phyloP scores from a whole-genome alignment of 169 alveolate genomes.

The Eimeria maxima region DNA sequence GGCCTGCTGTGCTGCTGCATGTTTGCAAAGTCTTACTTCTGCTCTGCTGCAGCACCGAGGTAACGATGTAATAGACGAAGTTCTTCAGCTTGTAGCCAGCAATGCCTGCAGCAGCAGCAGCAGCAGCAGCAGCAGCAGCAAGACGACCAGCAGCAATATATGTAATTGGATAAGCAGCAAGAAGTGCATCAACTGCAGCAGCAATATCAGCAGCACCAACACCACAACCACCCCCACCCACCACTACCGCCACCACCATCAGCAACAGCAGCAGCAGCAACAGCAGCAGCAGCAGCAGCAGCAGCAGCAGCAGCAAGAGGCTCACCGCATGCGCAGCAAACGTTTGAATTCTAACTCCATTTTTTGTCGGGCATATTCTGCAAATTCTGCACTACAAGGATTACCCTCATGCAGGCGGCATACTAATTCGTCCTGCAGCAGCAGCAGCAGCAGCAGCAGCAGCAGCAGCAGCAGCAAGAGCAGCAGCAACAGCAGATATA shows the following conservation, averaged over 20 bases:
- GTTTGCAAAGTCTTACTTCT: too few relatives aligned
- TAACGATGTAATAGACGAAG: constrained; percentile 54
- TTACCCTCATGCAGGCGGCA: constrained; percentile 65
- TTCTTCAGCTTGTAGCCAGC: constrained; percentile 76
- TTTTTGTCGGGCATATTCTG: constrained; percentile 61
- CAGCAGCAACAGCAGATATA: not conserved
- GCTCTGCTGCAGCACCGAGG: not conserved
- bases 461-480: not conserved
- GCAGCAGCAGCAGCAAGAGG: too few relatives aligned
- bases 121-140: not conserved
- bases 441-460: constrained; percentile 49
- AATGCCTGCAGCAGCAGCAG: constrained; percentile 57
- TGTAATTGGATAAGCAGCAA: too few relatives aligned
- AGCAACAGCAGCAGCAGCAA: too few relatives aligned
- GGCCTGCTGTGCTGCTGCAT: too few relatives aligned
- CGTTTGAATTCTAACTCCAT: constrained; percentile 65
- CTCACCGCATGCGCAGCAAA: constrained; percentile 76
- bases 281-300: too few relatives aligned
- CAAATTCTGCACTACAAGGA: constrained; percentile 69
- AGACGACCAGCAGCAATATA: not conserved
- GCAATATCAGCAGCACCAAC: too few relatives aligned
- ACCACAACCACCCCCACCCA: too few relatives aligned
- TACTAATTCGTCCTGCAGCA: constrained; percentile 66
- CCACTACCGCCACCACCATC: too few relatives aligned
- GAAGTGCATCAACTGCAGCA: too few relatives aligned